These are phyloP conservation scores for Ustilago cynodontis DNA, from an alignment of 1,284 basidiomycete species.

Conservation along the genomic window DNA sequence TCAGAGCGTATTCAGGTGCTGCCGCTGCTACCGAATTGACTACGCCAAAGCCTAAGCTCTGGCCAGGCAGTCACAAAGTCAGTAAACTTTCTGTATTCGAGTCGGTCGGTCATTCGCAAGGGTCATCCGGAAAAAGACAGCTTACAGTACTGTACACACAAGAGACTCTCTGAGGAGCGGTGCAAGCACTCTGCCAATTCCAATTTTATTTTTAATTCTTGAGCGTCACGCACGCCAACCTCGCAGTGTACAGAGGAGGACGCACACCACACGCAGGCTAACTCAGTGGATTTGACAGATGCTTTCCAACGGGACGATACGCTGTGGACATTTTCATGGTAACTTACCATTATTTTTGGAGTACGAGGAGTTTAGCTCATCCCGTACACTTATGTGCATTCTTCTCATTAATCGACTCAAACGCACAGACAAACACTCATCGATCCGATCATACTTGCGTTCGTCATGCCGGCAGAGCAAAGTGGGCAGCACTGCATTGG, in stretches of 20 bases:
- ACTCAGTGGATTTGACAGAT: neutral
- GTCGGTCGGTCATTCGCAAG: neutral
- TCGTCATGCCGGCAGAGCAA: neutral
- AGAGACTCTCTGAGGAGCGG: neutral
- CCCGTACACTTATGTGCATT: too few species aligned
- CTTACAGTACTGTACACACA: constrained; percentile 1
- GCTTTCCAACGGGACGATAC: neutral
- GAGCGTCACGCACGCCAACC: neutral
- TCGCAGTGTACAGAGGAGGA: neutral
- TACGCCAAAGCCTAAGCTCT: neutral
- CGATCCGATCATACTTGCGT: neutral
- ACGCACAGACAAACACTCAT: too few species aligned
- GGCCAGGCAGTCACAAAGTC: neutral
- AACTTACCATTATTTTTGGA: too few species aligned
- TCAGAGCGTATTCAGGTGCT: neutral
- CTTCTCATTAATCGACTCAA: too few species aligned
- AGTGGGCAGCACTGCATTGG: neutral
- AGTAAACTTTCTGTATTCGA: too few species aligned
- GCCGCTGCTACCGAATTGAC: neutral
- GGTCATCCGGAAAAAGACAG: neutral
- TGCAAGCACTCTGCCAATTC: neutral
- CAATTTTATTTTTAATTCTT: neutral
- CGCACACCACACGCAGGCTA: neutral
- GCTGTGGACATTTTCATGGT: too few species aligned
- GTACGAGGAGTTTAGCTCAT: too few species aligned